Percentiles rank a stretch among this genome's conserved stretches.
phyloP scores from a whole-genome alignment of 208 protist species.

The Acanthamoeba comandoni region DNA sequence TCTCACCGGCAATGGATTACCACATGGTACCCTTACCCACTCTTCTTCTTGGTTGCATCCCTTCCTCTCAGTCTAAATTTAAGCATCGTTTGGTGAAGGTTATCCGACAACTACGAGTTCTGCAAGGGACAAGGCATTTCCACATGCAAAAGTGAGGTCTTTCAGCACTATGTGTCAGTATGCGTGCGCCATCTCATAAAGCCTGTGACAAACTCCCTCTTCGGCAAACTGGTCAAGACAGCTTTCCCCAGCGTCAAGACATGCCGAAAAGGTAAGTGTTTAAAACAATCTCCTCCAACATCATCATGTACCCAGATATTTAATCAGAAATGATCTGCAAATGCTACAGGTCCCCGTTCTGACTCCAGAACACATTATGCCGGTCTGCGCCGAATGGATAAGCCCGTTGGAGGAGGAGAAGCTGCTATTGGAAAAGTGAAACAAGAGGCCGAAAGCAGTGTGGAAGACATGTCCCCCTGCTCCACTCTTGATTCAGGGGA shows the following conservation, averaged over 20 bases:
- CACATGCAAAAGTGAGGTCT: constrained; percentile 43
- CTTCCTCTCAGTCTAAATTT: neutral
- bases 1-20: constrained; percentile 62
- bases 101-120: constrained; percentile 58
- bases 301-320: too few species aligned
- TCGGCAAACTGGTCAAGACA: constrained; percentile 62
- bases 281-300: too few species aligned
- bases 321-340: too few species aligned
- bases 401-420: too few species aligned
- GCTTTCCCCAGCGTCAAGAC: constrained; percentile 45
- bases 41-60: neutral
- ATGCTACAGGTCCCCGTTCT: neutral
- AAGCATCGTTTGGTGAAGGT: too few species aligned
- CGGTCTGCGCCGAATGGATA: constrained; percentile 6
- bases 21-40: neutral
- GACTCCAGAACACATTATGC: constrained; percentile 52
- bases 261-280: constrained; percentile 16
- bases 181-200: constrained; percentile 17
- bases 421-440: too few species aligned
- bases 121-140: constrained; percentile 7
- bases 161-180: constrained; percentile 32
- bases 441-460: too few species aligned
- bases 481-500: too few species aligned
- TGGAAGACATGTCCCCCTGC: too few species aligned
- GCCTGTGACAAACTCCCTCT: constrained; percentile 67